Base-by-base conservation (phyloP, 169 alveolate species). In the Perkinsus olseni region DNA sequence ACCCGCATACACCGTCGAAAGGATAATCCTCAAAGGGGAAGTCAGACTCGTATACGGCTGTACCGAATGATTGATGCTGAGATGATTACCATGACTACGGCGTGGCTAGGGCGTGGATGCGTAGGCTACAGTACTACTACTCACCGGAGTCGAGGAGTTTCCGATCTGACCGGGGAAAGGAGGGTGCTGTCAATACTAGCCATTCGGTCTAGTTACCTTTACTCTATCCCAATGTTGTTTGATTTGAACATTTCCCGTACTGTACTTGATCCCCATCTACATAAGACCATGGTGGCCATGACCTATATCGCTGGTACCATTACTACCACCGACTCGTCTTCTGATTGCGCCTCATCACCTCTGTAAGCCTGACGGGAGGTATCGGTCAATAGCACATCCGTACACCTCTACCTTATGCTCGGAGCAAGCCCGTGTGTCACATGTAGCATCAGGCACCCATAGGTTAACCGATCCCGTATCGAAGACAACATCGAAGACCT, bases 401-500 rank as follows among this genome's bases (percentile, higher is more conserved):
- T 6, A 11, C 82, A 62, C 8, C 82, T 62, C 34, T 28, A 62
- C 82, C 82, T 8, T 24, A 62, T 62, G 82, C 17, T 62, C 31
- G 1, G 37, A 6, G 17, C 97, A 96, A 13, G 95, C 94, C 39
- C 74, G 3, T 28, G 95, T 91, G 45, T 74, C 82, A 92, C 98
- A 96, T 91, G 90, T 50, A 11, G 93, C 36, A 28, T 95, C 93
- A 94, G 96, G 96, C 74, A 96, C 96, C 98, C 98, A 96, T 34
- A 96, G 94, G 95, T 96, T 94, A 92, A 97, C 94, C 39, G 97
- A 95, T 82, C 97, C 97, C 40, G 98, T 96, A 92, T 96, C 98
- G 91, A 96, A 97, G 40, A 96, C 94, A 91, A 96, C 96, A 28
- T 62, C 91, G 96, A 96, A 96, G 28, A 62, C 82, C 82, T 62